phyloP scores from a whole-genome alignment of 352 stramenopile species.

The Pythium rishiriense region DNA sequence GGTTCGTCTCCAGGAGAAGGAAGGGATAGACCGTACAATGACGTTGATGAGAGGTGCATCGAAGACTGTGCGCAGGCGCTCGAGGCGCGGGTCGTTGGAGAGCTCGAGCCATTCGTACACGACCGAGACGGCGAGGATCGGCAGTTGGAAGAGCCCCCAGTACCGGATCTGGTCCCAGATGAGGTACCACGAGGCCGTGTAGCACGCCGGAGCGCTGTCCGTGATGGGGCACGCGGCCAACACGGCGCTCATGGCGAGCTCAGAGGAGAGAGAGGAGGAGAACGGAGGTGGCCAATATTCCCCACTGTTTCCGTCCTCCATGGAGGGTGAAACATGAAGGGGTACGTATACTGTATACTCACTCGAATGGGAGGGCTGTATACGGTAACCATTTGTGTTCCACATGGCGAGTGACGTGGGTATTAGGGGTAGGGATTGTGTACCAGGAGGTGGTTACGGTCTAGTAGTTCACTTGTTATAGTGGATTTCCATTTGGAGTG shows the following conservation, averaged over 20 bases:
- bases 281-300: not conserved
- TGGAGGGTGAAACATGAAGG: not conserved
- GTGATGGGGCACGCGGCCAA: slow-evolving; percentile 55
- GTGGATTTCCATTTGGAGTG: not conserved
- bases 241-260: slow-evolving; percentile 2
- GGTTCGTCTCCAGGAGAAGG: not conserved
- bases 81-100: slow-evolving; percentile 55
- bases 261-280: not conserved
- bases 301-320: not conserved
- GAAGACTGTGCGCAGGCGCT: slow-evolving; percentile 66
- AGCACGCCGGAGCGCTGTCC: slow-evolving; percentile 54
- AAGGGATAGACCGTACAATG: slow-evolving; percentile 41
- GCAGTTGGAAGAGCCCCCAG: slow-evolving; percentile 76
- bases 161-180: slow-evolving; percentile 79
- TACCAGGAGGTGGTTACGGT: not conserved
- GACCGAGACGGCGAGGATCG: slow-evolving; percentile 65
- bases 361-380: slow-evolving; percentile 5
- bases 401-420: not conserved
- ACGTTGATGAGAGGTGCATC: slow-evolving; percentile 70
- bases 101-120: slow-evolving; percentile 85
- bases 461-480: not conserved
- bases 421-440: slow-evolving; percentile 5
- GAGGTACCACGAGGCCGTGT: slow-evolving; percentile 82
- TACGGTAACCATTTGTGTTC: slow-evolving; percentile 1
- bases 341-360: not conserved